Base-by-base conservation (phyloP, 495 filamentous ascomycete species). In the Aspergillus incahuasiensis region DNA sequence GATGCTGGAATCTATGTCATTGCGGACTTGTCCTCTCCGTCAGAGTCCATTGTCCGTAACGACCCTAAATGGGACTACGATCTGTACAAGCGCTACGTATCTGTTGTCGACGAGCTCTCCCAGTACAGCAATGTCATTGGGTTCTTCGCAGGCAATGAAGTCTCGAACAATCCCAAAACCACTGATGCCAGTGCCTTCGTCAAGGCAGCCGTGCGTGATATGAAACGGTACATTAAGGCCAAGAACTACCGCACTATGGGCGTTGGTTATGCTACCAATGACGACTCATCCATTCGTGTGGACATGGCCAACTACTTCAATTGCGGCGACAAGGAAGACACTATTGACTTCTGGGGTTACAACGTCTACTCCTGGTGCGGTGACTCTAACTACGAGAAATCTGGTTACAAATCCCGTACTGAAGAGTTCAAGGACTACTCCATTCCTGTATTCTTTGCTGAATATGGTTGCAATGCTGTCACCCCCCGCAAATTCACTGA, bases 341-440 rank as follows among this genome's bases (percentile, higher is more conserved):
- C 85, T 39, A 92, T 96, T 59, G 92, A 97, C 69, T 97, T 90
- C 78, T 96, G 89, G 87, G 92, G 92, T 51, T 96, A 96, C 82
- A 97, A 97, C 70, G 91, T 96, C 74, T 97, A 97, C 76, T 90
- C 88, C 25, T 97, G 92, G 91, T 97, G 92, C 68, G 92, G 92
- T 51, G 70, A 90, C 53, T 91, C 85, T 62, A 65, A 48, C 41
- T 91, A 85, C 62, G 66, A 77, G 54, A 62, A 74, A 38, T 96
- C 92, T 0, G 88, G 89, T 5, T 97, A 87, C 69, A 75, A 87
- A 52, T 79, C 79, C 24, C 84, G 90, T 59, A 90, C 89, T 39
- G 69, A 86, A 28, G 89, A 95, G 71, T 96, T 94, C 78, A 70
- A 73, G 22, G 85, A 84, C 66, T 97, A 90, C 73, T 87, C 86